A percentile compares a stretch with the other conserved stretches of the same genome.
Conservation (phyloP, 2,329 filamentous ascomycete genomes). For the Anisogramma anomala region DNA sequence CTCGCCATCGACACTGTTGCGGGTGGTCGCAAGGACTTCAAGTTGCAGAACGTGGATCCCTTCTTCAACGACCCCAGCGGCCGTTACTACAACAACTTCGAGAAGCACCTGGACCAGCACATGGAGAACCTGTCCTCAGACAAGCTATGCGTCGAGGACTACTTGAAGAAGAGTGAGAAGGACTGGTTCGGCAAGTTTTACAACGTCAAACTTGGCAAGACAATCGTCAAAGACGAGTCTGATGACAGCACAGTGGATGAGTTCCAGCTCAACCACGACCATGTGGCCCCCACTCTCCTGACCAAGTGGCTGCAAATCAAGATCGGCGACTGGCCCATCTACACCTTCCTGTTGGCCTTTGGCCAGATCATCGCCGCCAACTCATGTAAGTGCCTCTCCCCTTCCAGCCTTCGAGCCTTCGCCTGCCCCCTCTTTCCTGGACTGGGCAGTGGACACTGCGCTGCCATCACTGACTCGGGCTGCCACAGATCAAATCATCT, state of each 20-base stretch:
- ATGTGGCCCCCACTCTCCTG: slow-evolving; percentile 43
- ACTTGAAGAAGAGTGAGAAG: slow-evolving; percentile 53
- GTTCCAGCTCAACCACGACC: slow-evolving; percentile 44
- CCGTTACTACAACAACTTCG: slow-evolving; percentile 47
- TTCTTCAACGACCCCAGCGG: slow-evolving; percentile 56
- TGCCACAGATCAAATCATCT: slow-evolving; percentile 52
- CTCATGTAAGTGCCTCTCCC: slow-evolving; percentile 34
- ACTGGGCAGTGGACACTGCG: no score
- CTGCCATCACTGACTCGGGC: no score
- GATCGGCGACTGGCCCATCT: slow-evolving; percentile 53
- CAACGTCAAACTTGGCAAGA: slow-evolving; percentile 42
- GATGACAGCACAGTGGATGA: slow-evolving; percentile 21
- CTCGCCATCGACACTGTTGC: slow-evolving; percentile 46
- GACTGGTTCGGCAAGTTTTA: slow-evolving; percentile 52
- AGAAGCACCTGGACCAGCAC: slow-evolving; percentile 43
- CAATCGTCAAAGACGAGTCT: background rate
- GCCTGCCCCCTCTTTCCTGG: no score
- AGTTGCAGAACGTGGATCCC: slow-evolving; percentile 54
- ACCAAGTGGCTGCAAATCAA: slow-evolving; percentile 41
- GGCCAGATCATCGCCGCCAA: slow-evolving; percentile 54
- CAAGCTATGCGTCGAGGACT: slow-evolving; percentile 53
- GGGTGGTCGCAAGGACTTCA: slow-evolving; percentile 49
- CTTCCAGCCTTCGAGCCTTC: no score
- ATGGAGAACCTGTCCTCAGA: slow-evolving; percentile 43
- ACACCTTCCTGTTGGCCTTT: slow-evolving; percentile 48